Conservation (phyloP, 2,329 filamentous ascomycete genomes). For the Lachnellula occidentalis region DNA sequence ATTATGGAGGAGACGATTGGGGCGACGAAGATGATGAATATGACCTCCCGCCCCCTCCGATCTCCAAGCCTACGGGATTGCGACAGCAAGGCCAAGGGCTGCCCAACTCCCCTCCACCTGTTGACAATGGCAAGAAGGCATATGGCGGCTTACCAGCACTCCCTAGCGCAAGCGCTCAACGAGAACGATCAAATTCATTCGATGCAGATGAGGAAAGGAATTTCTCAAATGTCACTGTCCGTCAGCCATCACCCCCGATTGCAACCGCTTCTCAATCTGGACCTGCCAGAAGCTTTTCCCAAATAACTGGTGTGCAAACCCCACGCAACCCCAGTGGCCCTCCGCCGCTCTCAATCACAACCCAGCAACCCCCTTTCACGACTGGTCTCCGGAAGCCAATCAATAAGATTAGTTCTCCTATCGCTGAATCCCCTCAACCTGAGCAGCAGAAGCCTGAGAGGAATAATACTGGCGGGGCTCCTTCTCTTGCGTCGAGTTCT, state of each 20-base stretch:
- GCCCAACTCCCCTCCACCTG: slow-evolving; percentile 12
- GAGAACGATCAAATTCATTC: slow-evolving; percentile 42
- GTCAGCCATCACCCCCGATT: slow-evolving; percentile 16
- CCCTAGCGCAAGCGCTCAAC: slow-evolving; percentile 15
- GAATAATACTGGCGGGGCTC: slow-evolving; percentile 9
- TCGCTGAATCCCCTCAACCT: slow-evolving; percentile 16
- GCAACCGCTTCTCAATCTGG: slow-evolving; percentile 3
- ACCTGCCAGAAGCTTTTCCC: slow-evolving; percentile 28
- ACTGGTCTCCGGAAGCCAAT: slow-evolving; percentile 19
- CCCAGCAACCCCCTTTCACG: slow-evolving; percentile 17
- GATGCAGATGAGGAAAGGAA: slow-evolving; percentile 48
- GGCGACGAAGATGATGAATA: slow-evolving; percentile 61
- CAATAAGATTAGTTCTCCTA: slow-evolving; percentile 10
- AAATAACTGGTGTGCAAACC: slow-evolving; percentile 21
- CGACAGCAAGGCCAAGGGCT: slow-evolving; percentile 37
- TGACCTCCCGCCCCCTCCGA: slow-evolving; percentile 35
- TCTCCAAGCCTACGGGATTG: slow-evolving; percentile 36
- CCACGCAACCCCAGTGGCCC: slow-evolving; percentile 21
- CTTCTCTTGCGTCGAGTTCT: slow-evolving; percentile 1
- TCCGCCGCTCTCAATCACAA: slow-evolving; percentile 22
- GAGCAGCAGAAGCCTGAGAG: slow-evolving; percentile 8
- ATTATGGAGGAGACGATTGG: slow-evolving; percentile 94
- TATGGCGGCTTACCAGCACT: slow-evolving; percentile 30
- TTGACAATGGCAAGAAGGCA: slow-evolving; percentile 20
- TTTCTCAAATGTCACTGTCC: slow-evolving; percentile 36